Evolutionary conservation across 768 basidiomycete genomes (phyloP), one percentile per base, ranked within the genome.

Genomic region (Tylopilus felleus): DNA sequence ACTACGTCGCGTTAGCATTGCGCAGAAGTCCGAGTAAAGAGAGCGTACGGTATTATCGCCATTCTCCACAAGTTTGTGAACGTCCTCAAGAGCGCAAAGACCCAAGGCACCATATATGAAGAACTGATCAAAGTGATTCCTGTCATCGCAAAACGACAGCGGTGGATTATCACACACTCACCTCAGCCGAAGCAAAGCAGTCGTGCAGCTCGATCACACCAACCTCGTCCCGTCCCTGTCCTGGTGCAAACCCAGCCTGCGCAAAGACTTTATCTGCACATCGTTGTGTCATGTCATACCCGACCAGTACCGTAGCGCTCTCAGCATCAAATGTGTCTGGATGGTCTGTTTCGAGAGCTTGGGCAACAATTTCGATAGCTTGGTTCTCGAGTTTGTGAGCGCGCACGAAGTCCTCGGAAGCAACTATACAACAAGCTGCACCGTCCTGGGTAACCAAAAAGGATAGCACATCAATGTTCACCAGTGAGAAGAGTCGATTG

Each of bases 171-270:
- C 12, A 52, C 5, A 17, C 35, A 53, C 70, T 17, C 54, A 88
- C 88, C 76, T 91, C 88, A 60, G 91, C 86, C 2, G 86, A 76
- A 50, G 88, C 80, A 69, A 91, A 92, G 64, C 90, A 92, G 62
- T 93, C 90, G 55, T 93, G 90, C 12, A 91, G 73, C 65, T 93
- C 90, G 8, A 92, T 71, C 0, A 91, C 88, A 17, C 86, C 86
- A n/a, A 93, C 84, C 55, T 86, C 77, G 53, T 89, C 83, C 35
- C 87, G 73, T 16, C 74, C 86, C 60, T 82, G 65, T 1, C 83
- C 84, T 2, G 77, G 74, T 7, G 71, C 72, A 61, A 90, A 84
- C 1, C 86, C 86, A 13, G 89, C 88, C 33, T 85, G 75, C 36
- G 70, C 68, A 67, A 90, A 92, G 1, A 82, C 86, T 51, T 82